Conservation (phyloP, 371 early-diverging fungal species). For the Funneliformis caledonium region DNA sequence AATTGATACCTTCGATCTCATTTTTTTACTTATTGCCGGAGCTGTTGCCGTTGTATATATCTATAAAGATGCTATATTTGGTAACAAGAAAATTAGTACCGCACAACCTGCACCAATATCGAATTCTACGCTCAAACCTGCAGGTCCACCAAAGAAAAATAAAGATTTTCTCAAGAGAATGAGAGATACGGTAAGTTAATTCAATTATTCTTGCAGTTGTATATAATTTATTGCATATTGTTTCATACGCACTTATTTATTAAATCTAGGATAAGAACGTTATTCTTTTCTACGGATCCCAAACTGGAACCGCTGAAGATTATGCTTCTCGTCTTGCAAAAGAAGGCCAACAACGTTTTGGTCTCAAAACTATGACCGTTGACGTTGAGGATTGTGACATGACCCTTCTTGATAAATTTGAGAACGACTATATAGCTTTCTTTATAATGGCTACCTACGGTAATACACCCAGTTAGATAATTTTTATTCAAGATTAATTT, state of each 20-base stretch:
- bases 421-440: slow-evolving; percentile 66
- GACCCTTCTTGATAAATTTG: slow-evolving; percentile 70
- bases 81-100: neutral
- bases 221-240: neutral
- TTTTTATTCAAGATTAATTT: neutral
- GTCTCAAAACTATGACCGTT: slow-evolving; percentile 76
- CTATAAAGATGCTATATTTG: slow-evolving; percentile 14
- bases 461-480: neutral
- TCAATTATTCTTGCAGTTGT: too few relatives aligned
- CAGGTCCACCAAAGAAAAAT: slow-evolving; percentile 11
- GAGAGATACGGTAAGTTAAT: slow-evolving; percentile 22
- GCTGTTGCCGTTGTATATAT: neutral
- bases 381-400: slow-evolving; percentile 91
- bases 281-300: slow-evolving; percentile 91
- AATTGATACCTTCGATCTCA: slow-evolving; percentile 35
- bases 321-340: slow-evolving; percentile 87
- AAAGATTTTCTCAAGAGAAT: slow-evolving; percentile 35
- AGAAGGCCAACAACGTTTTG: slow-evolving; percentile 77
- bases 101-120: neutral
- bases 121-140: neutral
- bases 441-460: slow-evolving; percentile 92
- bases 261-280: slow-evolving; percentile 47
- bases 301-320: slow-evolving; percentile 97
- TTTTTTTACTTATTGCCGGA: slow-evolving; percentile 3
- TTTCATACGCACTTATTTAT: neutral